Conservation (phyloP, 1,284 basidiomycete species). For the Sphagnurus paluster region DNA sequence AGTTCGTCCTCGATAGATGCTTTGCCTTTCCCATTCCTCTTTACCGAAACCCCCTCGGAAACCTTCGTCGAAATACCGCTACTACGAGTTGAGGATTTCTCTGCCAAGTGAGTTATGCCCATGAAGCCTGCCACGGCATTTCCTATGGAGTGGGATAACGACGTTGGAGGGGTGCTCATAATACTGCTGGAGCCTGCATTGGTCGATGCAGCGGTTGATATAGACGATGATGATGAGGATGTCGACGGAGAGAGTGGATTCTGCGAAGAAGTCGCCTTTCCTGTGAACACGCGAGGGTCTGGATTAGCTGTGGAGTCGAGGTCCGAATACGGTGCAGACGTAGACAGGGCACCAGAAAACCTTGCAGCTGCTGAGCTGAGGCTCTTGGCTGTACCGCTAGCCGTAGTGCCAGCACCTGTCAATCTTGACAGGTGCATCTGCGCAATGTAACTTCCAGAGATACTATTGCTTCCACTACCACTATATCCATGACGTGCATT, state of each 20-base stretch:
- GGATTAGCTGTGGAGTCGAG: slow-evolving; percentile 9
- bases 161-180: slow-evolving; percentile 58
- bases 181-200: slow-evolving; percentile 42
- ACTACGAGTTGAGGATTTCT: slow-evolving; percentile 16
- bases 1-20: slow-evolving; percentile 27
- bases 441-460: slow-evolving; percentile 39
- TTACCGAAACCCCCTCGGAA: slow-evolving; percentile 28
- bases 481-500: slow-evolving; percentile 27
- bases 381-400: slow-evolving; percentile 30
- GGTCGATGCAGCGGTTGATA: slow-evolving; percentile 39
- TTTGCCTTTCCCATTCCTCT: slow-evolving; percentile 30
- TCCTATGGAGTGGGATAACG: slow-evolving; percentile 47
- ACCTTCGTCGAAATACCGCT: slow-evolving; percentile 4
- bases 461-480: slow-evolving; percentile 39
- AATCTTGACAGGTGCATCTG: slow-evolving; percentile 38
- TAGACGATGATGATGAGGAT: slow-evolving; percentile 52
- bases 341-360: slow-evolving; percentile 36
- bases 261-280: slow-evolving; percentile 18
- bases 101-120: slow-evolving; percentile 31
- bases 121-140: slow-evolving; percentile 42
- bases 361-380: slow-evolving; percentile 41
- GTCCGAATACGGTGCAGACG: slow-evolving; percentile 29
- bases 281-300: slow-evolving; percentile 18
- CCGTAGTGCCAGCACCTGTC: slow-evolving; percentile 22
- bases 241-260: slow-evolving; percentile 40